A percentile compares a stretch with the other conserved stretches of the same genome.
Evolutionary conservation across 768 basidiomycete genomes (phyloP).

Genomic region (Podaxis pistillaris): DNA sequence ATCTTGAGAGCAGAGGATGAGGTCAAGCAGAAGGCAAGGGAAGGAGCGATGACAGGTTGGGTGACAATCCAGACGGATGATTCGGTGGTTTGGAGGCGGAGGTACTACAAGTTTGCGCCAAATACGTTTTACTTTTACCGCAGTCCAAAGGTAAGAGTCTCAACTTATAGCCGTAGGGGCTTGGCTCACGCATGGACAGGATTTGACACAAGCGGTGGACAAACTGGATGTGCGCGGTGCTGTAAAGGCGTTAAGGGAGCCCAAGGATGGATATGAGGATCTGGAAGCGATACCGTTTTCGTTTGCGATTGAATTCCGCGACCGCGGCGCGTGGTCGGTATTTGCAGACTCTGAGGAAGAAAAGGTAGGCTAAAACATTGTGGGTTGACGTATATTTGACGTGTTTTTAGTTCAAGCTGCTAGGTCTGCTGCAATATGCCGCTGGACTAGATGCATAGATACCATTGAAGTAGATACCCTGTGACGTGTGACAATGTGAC

Average conservation of each 20-base stretch:
- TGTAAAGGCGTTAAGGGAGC: conserved; percentile 51
- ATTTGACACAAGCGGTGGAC: conserved; percentile 36
- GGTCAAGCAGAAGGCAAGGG: conserved; percentile 34
- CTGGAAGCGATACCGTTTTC: conserved; percentile 64
- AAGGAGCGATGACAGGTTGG: conserved; percentile 49
- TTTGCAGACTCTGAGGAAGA: conserved; percentile 63
- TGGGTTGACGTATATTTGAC: conserved; percentile 3
- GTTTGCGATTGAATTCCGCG: conserved; percentile 62
- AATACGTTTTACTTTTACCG: conserved; percentile 47
- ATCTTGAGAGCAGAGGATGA: conserved; percentile 46
- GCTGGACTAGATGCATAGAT: conserved; percentile 32
- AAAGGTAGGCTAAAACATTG: conserved; percentile 39
- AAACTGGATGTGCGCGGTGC: conserved; percentile 46
- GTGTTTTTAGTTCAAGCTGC: conserved; percentile 37
- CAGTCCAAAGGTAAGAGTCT: conserved; percentile 44
- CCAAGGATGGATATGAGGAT: conserved; percentile 68
- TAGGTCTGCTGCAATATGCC: conserved; percentile 45
- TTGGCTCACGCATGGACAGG: conserved; percentile 27
- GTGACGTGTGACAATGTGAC: conserved; percentile 15
- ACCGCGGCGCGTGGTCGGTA: conserved; percentile 51
- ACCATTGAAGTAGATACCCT: not conserved
- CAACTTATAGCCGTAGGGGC: not conserved
- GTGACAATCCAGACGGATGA: conserved; percentile 58
- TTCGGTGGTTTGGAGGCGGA: conserved; percentile 57
- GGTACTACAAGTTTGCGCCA: conserved; percentile 58